These are phyloP conservation scores for Crucibulum laeve DNA, from an alignment of 768 basidiomycete genomes.

Conservation along the genomic window DNA sequence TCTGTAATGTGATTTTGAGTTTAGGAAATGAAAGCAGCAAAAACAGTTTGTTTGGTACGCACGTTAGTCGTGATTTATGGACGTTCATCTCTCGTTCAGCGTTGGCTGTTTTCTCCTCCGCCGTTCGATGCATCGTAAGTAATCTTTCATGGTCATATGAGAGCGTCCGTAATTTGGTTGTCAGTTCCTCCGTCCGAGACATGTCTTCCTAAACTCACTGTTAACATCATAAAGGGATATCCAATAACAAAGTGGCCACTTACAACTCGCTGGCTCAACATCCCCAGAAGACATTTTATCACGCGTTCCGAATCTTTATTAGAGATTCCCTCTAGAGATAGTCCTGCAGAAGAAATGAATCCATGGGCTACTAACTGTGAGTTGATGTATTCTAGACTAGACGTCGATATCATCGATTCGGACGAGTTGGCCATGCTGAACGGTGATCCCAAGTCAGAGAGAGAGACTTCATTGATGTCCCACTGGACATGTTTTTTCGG, in stretches of 20 bases:
- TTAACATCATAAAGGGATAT: constrained; percentile 1
- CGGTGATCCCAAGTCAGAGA: constrained; percentile 38
- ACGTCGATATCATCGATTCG: constrained; percentile 46
- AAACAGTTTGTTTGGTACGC: constrained; percentile 21
- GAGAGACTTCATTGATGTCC: constrained; percentile 41
- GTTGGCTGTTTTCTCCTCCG: constrained; percentile 57
- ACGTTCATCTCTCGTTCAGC: constrained; percentile 78
- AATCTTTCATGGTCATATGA: constrained; percentile 81
- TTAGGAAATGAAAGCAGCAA: constrained; percentile 1
- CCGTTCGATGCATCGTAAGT: constrained; percentile 53
- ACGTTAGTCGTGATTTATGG: constrained; percentile 71
- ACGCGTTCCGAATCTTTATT: constrained; percentile 50
- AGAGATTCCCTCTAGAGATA: constrained; percentile 63
- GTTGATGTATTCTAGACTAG: constrained; percentile 76
- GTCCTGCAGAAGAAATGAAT: constrained; percentile 57
- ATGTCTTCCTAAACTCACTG: constrained; percentile 53
- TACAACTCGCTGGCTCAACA: constrained; percentile 78
- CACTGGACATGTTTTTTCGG: constrained; percentile 50
- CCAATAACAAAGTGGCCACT: constrained; percentile 19
- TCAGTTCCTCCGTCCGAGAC: constrained; percentile 70
- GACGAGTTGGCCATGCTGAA: constrained; percentile 40
- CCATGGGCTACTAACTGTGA: constrained; percentile 82
- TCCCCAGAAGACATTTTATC: constrained; percentile 70
- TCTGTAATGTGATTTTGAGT: constrained; percentile 24
- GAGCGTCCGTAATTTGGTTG: constrained; percentile 70